These are phyloP conservation scores for Zymoseptoria passerinii DNA, from an alignment of 2,329 filamentous ascomycete genomes.

Conservation along the genomic window DNA sequence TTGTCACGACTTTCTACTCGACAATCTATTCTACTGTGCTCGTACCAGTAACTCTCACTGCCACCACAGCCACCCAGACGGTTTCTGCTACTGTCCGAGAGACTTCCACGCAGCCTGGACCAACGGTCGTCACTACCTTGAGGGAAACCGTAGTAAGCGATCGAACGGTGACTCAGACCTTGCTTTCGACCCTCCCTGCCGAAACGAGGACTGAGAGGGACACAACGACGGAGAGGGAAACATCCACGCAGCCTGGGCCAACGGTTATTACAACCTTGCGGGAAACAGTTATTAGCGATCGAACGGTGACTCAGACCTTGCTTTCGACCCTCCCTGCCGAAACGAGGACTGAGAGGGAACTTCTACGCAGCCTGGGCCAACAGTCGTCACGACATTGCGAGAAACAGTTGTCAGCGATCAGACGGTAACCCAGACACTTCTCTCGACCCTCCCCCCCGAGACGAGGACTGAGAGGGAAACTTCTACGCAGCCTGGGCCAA, in stretches of 20 bases:
- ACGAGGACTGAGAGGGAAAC: not conserved
- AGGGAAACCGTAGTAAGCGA: not conserved
- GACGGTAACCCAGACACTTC: not conserved
- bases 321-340: not conserved
- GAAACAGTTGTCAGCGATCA: not conserved
- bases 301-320: not conserved
- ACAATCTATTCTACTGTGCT: not conserved
- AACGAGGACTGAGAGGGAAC: not conserved
- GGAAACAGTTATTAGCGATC: not conserved
- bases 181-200: not conserved
- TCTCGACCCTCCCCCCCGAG: not conserved
- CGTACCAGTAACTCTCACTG: not conserved
- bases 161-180: not conserved
- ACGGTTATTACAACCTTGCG: not conserved
- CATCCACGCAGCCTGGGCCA: not conserved
- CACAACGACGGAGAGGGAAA: not conserved
- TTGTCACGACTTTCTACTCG: not conserved
- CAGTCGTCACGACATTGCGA: not conserved
- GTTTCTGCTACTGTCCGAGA: not conserved
- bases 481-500: not conserved
- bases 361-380: not conserved
- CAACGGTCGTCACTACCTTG: not conserved
- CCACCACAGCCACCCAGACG: not conserved
- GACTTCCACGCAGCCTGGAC: not conserved
- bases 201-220: not conserved